Conservation (phyloP, 192 early-diverging fungal species). For the Pecoramyces ruminantium region DNA sequence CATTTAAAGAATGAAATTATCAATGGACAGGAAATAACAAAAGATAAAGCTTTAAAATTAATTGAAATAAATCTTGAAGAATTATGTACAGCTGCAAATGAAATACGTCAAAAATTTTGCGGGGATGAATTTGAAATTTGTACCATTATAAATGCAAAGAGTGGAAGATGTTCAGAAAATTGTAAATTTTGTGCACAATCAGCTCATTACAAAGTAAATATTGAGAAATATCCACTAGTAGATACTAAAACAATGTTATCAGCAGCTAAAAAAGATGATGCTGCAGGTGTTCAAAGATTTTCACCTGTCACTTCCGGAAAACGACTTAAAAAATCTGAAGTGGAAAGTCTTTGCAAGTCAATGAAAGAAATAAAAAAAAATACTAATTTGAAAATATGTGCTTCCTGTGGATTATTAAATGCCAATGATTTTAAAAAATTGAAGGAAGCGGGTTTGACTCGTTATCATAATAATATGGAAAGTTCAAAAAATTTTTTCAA, state of each 20-base stretch:
- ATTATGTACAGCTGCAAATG: background rate
- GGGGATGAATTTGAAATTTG: background rate
- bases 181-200: background rate
- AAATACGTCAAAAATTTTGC: background rate
- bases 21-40: background rate
- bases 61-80: background rate
- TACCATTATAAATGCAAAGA: background rate
- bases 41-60: background rate
- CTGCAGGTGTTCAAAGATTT: background rate
- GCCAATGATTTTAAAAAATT: slow-evolving; percentile 51
- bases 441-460: slow-evolving; percentile 68
- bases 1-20: background rate
- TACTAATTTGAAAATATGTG: background rate
- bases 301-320: background rate
- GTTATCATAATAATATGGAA: slow-evolving; percentile 77
- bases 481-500: slow-evolving; percentile 63
- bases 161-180: background rate
- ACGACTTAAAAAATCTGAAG: background rate
- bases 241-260: background rate
- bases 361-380: background rate
- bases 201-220: background rate
- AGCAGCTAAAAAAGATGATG: background rate
- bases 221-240: background rate
- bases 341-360: background rate
- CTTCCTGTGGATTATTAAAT: slow-evolving; percentile 45